phyloP scores from a whole-genome alignment of 1,284 basidiomycete species.

The Malassezia vespertilionis region DNA sequence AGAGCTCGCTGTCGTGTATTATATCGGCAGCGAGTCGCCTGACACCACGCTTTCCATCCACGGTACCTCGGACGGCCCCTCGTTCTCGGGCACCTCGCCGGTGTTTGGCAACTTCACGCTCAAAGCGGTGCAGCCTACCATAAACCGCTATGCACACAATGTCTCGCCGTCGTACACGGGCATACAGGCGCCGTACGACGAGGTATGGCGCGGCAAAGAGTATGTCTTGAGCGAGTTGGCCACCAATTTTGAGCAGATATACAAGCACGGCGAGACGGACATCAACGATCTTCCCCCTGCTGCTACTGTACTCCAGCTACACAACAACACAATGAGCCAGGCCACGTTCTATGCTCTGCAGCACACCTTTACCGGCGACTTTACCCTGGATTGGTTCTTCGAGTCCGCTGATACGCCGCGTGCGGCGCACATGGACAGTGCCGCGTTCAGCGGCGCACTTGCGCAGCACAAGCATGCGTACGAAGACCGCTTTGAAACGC shows the following conservation, averaged over 20 bases:
- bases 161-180: conserved; percentile 66
- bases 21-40: conserved; percentile 62
- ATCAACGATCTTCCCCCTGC: conserved; percentile 56
- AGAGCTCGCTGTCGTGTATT: conserved; percentile 65
- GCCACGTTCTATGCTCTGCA: conserved; percentile 77
- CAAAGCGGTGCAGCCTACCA: conserved; percentile 55
- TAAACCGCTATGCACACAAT: conserved; percentile 64
- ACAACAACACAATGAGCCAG: conserved; percentile 60
- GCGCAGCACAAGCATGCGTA: conserved; percentile 58
- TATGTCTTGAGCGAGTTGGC: conserved; percentile 59
- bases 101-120: conserved; percentile 72
- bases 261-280: conserved; percentile 46
- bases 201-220: conserved; percentile 78
- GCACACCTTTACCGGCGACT: conserved; percentile 66
- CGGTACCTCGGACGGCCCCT: conserved; percentile 47
- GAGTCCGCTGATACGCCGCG: conserved; percentile 58
- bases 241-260: conserved; percentile 54
- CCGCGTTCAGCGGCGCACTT: conserved; percentile 57
- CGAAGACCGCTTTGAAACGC: conserved; percentile 57
- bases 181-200: conserved; percentile 56
- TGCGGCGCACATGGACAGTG: conserved; percentile 55
- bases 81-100: conserved; percentile 61
- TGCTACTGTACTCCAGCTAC: conserved; percentile 63
- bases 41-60: conserved; percentile 57
- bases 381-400: conserved; percentile 75